Percentiles rank a stretch among this genome's conserved stretches.
Conservation (phyloP, 208 protist species). For the Strigomonas culicis region DNA sequence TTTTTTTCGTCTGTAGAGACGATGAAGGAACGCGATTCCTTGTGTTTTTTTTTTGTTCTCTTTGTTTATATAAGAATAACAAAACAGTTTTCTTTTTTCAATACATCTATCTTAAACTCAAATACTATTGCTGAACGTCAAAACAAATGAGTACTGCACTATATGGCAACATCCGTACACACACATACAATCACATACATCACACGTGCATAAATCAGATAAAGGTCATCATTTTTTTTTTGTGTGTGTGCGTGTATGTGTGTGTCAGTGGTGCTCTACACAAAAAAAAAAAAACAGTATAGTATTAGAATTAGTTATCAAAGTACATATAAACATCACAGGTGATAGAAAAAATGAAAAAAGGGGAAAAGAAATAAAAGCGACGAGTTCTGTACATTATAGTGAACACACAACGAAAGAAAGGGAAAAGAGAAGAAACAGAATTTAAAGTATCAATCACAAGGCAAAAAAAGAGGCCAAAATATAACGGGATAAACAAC, state of each 20-base stretch:
- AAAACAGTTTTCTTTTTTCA: background rate
- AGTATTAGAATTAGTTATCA: no score
- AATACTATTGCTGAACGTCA: background rate
- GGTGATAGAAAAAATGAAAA: slow-evolving; percentile 2
- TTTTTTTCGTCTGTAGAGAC: background rate
- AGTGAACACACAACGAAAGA: slow-evolving; percentile 15
- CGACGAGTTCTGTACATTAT: background rate
- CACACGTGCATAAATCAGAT: no score
- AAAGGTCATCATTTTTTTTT: no score
- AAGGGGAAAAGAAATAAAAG: slow-evolving; percentile 8
- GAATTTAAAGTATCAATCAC: slow-evolving; percentile 9
- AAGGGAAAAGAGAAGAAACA: slow-evolving; percentile 15
- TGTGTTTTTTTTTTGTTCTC: slow-evolving; percentile 10
- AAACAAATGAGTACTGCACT: background rate
- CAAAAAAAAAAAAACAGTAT: background rate
- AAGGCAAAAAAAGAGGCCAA: background rate
- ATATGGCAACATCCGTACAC: background rate
- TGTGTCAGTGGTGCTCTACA: background rate
- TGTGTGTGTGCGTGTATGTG: background rate
- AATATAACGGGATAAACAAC: background rate
- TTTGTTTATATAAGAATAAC: slow-evolving; percentile 1
- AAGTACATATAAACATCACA: background rate
- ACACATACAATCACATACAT: slow-evolving; percentile 6
- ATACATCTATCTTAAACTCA: background rate
- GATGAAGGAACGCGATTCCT: no score